These are phyloP conservation scores for Cephaloascus albidus DNA, from an alignment of 805 yeast species.

Conservation along the genomic window DNA sequence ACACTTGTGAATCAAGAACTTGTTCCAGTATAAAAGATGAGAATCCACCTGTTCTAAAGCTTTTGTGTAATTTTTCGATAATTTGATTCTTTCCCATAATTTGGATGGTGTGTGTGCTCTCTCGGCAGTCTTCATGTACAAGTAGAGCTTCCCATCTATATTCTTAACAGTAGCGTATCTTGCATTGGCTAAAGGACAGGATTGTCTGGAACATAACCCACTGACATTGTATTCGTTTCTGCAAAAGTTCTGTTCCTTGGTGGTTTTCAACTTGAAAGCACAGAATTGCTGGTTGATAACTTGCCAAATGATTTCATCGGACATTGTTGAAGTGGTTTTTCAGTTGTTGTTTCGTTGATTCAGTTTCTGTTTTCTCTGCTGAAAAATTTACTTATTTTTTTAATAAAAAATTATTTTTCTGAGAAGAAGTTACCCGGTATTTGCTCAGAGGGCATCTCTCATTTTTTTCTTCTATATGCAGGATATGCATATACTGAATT, in stretches of 20 bases:
- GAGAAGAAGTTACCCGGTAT: too few species aligned
- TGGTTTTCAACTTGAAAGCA: slow-evolving; percentile 85
- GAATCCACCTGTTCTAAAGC: slow-evolving; percentile 87
- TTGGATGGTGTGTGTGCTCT: slow-evolving; percentile 93
- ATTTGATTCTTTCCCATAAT: slow-evolving; percentile 89
- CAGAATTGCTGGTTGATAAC: slow-evolving; percentile 93
- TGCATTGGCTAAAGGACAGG: slow-evolving; percentile 95
- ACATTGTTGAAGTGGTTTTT: too few species aligned
- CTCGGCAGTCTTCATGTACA: slow-evolving; percentile 96
- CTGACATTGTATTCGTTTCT: slow-evolving; percentile 93
- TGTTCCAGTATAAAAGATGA: slow-evolving; percentile 87
- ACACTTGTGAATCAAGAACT: slow-evolving; percentile 83
- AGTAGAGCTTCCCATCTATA: slow-evolving; percentile 67
- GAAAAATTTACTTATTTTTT: too few species aligned
- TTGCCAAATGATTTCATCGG: slow-evolving; percentile 93
- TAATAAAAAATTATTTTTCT: too few species aligned
- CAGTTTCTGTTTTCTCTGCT: too few species aligned
- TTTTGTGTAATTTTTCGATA: slow-evolving; percentile 80
- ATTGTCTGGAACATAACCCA: slow-evolving; percentile 86
- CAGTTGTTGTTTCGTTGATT: too few species aligned
- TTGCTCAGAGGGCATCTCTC: too few species aligned
- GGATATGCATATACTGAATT: too few species aligned
- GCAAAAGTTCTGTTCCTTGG: slow-evolving; percentile 86
- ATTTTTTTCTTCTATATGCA: too few species aligned
- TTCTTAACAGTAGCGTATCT: slow-evolving; percentile 82